Evolutionary conservation across 2,329 filamentous ascomycete species (phyloP), one percentile per base, ranked within the genome.

Genomic region (Sporothrix euskadiensis): DNA sequence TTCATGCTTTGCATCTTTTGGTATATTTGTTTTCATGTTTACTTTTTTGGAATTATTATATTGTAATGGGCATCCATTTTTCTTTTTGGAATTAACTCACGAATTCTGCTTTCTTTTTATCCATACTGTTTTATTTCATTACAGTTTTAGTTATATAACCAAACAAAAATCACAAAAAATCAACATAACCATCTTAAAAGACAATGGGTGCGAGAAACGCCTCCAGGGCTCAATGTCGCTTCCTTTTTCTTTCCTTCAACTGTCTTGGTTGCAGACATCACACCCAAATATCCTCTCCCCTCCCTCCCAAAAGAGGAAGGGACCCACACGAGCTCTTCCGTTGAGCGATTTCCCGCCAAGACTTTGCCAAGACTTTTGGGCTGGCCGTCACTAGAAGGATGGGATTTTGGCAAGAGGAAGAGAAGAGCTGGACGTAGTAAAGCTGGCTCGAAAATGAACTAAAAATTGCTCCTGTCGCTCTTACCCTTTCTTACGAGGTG

Each of bases 291-390:
- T 6, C n/a, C 14, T 30, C 26, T 35, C 10, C 65, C 26, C 12
- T 26, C 19, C n/a, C 26, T 7, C 39, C 65, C 16, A 54, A 69
- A 16, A 52, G 49, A 69, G 49, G 57, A 54, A 57, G n/a, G 30
- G 61, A 35, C 63, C 66, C 71, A 41, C 65, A 63, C 72, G 59
- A 70, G 79, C 77, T 70, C 49, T 49, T 16, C 35, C 30, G 56
- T 59, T 59, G 56, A 35, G 56, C 56, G 30, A 44, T 65, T 44
- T 26, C 1, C n/a, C 22, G 59, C 59, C 59, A 65, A 65, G 59
- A 41, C 39, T 12, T 44, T 41, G 59, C 59, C 59, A 63, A 63
- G 59, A 44, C 59, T 44, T 30, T 66, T 47, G n/a, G 61, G 10
- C 39, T 19, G 22, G n/a, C n/a, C 39, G 26, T 59, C 30, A 35